These are phyloP conservation scores for Phaeotremella fagi DNA, from an alignment of 768 basidiomycete species.

Conservation along the genomic window DNA sequence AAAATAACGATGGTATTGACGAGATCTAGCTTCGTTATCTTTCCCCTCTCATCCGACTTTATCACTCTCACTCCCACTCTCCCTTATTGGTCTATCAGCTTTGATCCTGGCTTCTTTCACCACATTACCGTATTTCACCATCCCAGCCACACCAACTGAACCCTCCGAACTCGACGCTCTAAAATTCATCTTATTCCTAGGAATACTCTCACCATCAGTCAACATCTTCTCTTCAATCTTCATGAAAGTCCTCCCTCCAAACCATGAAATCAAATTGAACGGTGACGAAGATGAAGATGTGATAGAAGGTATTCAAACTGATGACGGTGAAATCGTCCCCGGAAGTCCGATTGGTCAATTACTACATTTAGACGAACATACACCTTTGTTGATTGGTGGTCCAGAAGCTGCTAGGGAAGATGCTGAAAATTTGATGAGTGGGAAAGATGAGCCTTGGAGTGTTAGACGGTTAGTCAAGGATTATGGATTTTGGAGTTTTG, in stretches of 20 bases:
- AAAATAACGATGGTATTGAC: background rate
- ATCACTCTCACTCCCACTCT: slow-evolving; percentile 44
- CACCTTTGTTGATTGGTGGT: slow-evolving; percentile 46
- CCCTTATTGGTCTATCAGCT: slow-evolving; percentile 42
- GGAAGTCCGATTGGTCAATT: slow-evolving; percentile 25
- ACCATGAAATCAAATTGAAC: slow-evolving; percentile 9
- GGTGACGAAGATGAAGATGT: slow-evolving; percentile 6
- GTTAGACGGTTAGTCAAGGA: slow-evolving; percentile 33
- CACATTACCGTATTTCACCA: slow-evolving; percentile 19
- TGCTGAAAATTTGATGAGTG: slow-evolving; percentile 26
- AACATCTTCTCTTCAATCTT: slow-evolving; percentile 43
- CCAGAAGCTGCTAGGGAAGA: slow-evolving; percentile 43
- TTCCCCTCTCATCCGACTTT: slow-evolving; percentile 45
- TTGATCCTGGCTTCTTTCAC: slow-evolving; percentile 42
- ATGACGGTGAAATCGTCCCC: slow-evolving; percentile 3
- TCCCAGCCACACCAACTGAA: background rate
- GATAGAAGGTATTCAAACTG: background rate
- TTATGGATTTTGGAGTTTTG: slow-evolving; percentile 46
- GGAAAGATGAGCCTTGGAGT: slow-evolving; percentile 34
- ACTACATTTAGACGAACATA: slow-evolving; percentile 40
- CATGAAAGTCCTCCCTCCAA: slow-evolving; percentile 35
- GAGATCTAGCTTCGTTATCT: slow-evolving; percentile 34
- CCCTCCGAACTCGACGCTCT: slow-evolving; percentile 29
- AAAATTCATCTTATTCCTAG: slow-evolving; percentile 41
- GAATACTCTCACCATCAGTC: slow-evolving; percentile 36